A percentile compares a stretch with the other conserved stretches of the same genome.
Conservation (phyloP, 495 filamentous ascomycete species). For the Neurospora sublineolata region DNA sequence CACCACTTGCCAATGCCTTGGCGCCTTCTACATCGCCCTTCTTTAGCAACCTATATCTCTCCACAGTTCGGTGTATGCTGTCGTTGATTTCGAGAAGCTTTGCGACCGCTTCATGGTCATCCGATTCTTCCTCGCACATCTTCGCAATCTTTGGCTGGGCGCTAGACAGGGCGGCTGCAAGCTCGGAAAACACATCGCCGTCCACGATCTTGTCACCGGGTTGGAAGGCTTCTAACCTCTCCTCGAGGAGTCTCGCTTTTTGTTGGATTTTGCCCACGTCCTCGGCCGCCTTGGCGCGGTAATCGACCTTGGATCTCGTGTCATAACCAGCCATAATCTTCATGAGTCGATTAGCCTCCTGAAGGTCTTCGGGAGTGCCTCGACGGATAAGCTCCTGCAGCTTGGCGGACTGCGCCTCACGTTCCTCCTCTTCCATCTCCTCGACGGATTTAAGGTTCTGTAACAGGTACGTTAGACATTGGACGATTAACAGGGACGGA, state of each 20-base stretch:
- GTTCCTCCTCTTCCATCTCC: slow-evolving; percentile 97
- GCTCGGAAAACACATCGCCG: slow-evolving; percentile 91
- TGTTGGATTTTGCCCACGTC: slow-evolving; percentile 87
- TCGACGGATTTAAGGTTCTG: slow-evolving; percentile 93
- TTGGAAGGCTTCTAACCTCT: slow-evolving; percentile 76
- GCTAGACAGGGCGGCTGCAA: slow-evolving; percentile 81
- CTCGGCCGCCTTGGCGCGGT: slow-evolving; percentile 91
- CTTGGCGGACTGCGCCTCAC: slow-evolving; percentile 89
- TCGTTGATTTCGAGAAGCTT: slow-evolving; percentile 97
- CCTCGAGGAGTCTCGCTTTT: slow-evolving; percentile 84
- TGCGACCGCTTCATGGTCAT: slow-evolving; percentile 88
- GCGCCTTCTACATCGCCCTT: slow-evolving; percentile 86
- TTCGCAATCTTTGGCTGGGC: slow-evolving; percentile 97
- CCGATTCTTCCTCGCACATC: slow-evolving; percentile 98
- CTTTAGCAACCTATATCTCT: slow-evolving; percentile 87
- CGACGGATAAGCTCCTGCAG: slow-evolving; percentile 91
- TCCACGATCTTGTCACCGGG: slow-evolving; percentile 73
- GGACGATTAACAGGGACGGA: neutral
- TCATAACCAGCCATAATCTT: slow-evolving; percentile 98
- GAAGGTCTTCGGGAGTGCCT: slow-evolving; percentile 81
- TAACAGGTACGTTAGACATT: neutral
- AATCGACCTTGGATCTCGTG: slow-evolving; percentile 89
- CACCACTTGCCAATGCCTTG: slow-evolving; percentile 74
- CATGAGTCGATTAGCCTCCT: slow-evolving; percentile 94
- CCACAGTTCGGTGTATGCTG: slow-evolving; percentile 92